Percentiles rank a stretch among this genome's conserved stretches.
Conservation (phyloP, 768 basidiomycete species). For the Leccinum subtestaceum region DNA sequence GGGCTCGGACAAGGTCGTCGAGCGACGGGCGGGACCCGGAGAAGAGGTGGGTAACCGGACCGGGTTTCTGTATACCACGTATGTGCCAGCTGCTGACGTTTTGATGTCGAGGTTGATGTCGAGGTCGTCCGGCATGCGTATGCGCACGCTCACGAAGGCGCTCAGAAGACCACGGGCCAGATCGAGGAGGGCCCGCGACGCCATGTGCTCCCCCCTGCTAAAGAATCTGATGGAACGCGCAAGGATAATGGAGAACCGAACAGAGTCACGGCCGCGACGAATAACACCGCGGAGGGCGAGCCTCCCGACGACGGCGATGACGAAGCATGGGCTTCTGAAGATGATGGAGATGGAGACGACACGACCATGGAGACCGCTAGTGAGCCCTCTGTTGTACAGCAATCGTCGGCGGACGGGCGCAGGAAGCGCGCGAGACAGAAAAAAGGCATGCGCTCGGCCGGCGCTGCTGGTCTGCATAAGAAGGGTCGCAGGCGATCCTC, state of each 20-base stretch:
- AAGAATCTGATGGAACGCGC: slow-evolving; percentile 8
- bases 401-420: slow-evolving; percentile 6
- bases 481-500: slow-evolving; percentile 14
- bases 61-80: background rate
- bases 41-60: slow-evolving; percentile 57
- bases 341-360: slow-evolving; percentile 41
- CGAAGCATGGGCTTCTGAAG: slow-evolving; percentile 59
- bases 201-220: slow-evolving; percentile 14
- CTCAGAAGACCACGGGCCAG: slow-evolving; percentile 28
- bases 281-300: slow-evolving; percentile 13
- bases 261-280: slow-evolving; percentile 2
- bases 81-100: slow-evolving; percentile 13
- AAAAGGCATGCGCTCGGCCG: slow-evolving; percentile 16
- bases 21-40: slow-evolving; percentile 54
- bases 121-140: slow-evolving; percentile 53
- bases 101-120: slow-evolving; percentile 53
- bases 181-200: slow-evolving; percentile 16
- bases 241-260: slow-evolving; percentile 3
- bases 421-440: slow-evolving; percentile 27
- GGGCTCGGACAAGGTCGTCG: slow-evolving; percentile 64
- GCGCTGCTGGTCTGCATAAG: slow-evolving; percentile 2
- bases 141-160: slow-evolving; percentile 6
- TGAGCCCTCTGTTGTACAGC: slow-evolving; percentile 3
- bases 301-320: slow-evolving; percentile 30
- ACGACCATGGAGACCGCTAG: background rate